Conservation (phyloP, 1,139 yeast species). For the Blastobotrys indianensis region DNA sequence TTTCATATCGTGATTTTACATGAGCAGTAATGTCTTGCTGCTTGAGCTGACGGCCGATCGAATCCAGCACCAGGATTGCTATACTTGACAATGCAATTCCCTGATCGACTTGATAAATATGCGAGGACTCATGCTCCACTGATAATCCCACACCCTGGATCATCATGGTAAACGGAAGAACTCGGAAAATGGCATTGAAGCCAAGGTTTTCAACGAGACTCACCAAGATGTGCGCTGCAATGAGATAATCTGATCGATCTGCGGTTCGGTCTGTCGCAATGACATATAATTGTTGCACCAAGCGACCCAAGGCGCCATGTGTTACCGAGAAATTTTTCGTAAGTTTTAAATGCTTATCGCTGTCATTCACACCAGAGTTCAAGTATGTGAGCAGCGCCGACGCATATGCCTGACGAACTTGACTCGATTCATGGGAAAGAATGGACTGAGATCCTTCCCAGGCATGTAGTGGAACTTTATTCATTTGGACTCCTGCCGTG, state of each 20-base stretch:
- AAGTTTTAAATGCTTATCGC: slow-evolving; percentile 13
- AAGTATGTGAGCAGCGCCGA: slow-evolving; percentile 25
- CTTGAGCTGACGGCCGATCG: slow-evolving; percentile 18
- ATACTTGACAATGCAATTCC: slow-evolving; percentile 22
- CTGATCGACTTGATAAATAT: slow-evolving; percentile 18
- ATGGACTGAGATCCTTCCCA: slow-evolving; percentile 35
- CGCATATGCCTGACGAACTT: slow-evolving; percentile 27
- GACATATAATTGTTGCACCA: slow-evolving; percentile 19
- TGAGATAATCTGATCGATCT: slow-evolving; percentile 15
- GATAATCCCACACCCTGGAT: slow-evolving; percentile 17
- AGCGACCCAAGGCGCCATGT: slow-evolving; percentile 21
- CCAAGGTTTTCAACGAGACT: slow-evolving; percentile 19
- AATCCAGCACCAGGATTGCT: slow-evolving; percentile 21
- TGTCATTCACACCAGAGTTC: slow-evolving; percentile 14
- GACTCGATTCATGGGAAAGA: slow-evolving; percentile 24
- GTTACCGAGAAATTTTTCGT: slow-evolving; percentile 16
- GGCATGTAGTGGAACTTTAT: slow-evolving; percentile 22
- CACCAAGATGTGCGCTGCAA: slow-evolving; percentile 19
- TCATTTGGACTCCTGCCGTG: slow-evolving; percentile 10
- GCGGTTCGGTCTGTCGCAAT: slow-evolving; percentile 16
- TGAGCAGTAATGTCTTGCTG: slow-evolving; percentile 15
- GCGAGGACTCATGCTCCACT: slow-evolving; percentile 11
- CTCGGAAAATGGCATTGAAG: slow-evolving; percentile 17
- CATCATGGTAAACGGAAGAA: slow-evolving; percentile 20
- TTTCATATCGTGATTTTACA: slow-evolving; percentile 17